Percentiles rank a stretch among this genome's conserved stretches.
Evolutionary conservation across 768 basidiomycete genomes (phyloP).

Genomic region (Podaxis carcinomalis): DNA sequence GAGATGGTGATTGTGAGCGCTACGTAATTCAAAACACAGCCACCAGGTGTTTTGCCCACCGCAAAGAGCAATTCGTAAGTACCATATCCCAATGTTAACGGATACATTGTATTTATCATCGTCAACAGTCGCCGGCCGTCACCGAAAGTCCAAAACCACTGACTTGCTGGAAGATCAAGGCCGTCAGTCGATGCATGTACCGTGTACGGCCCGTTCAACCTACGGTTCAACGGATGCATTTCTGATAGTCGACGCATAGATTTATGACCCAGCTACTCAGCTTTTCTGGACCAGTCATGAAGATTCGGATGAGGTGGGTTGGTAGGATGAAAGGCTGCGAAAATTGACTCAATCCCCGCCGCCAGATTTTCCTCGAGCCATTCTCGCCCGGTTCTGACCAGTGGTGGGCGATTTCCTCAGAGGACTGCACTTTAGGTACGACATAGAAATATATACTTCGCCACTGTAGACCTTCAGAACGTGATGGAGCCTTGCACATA

Average conservation of each 20-base stretch:
- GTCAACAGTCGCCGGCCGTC: not conserved
- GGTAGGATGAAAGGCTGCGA: too few relatives aligned
- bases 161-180: slow-evolving; percentile 7
- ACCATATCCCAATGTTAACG: not conserved
- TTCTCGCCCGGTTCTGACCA: slow-evolving; percentile 7
- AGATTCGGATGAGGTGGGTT: slow-evolving; percentile 1
- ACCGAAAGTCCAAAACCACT: slow-evolving; percentile 3
- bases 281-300: slow-evolving; percentile 6
- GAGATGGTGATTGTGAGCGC: not conserved
- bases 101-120: not conserved
- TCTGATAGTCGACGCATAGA: not conserved
- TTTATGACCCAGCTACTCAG: slow-evolving; percentile 3
- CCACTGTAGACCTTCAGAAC: not conserved
- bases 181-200: slow-evolving; percentile 4
- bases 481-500: not conserved
- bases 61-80: not conserved
- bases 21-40: not conserved
- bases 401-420: slow-evolving; percentile 9
- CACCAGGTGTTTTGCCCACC: not conserved
- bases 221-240: too few relatives aligned
- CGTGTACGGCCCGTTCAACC: not conserved
- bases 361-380: slow-evolving; percentile 4
- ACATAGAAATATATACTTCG: not conserved
- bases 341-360: not conserved
- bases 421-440: not conserved